phyloP scores from a whole-genome alignment of 2,329 filamentous ascomycete species.

The Alternaria hordeiaustralica region DNA sequence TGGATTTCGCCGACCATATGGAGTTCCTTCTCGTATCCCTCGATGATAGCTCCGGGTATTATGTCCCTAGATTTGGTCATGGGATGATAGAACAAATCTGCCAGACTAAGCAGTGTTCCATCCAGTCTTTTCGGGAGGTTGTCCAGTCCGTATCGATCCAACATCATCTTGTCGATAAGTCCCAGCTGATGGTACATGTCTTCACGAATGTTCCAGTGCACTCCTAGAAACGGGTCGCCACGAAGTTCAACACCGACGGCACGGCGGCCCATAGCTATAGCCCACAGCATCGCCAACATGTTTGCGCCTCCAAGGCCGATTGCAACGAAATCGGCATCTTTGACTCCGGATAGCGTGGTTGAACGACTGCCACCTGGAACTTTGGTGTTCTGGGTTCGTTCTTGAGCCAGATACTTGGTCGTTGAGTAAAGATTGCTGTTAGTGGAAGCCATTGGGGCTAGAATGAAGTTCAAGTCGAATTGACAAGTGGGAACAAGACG shows the following conservation, averaged over 20 bases:
- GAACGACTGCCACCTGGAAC: constrained; percentile 4
- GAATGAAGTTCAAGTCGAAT: background rate
- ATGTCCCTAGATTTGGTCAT: constrained; percentile 14
- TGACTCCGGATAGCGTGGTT: constrained; percentile 13
- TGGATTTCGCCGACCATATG: constrained; percentile 20
- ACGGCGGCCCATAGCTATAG: constrained; percentile 19
- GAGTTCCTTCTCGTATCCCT: constrained; percentile 16
- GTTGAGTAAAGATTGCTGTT: constrained; percentile 2
- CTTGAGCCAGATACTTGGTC: constrained; percentile 10
- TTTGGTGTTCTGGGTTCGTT: constrained; percentile 5
- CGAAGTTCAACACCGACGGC: constrained; percentile 23
- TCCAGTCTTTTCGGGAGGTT: constrained; percentile 17
- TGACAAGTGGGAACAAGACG: background rate
- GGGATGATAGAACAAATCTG: constrained; percentile 17
- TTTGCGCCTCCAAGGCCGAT: constrained; percentile 26
- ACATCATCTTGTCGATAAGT: constrained; percentile 26
- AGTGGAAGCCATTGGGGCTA: background rate
- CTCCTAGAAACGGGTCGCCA: constrained; percentile 23
- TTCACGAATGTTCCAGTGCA: constrained; percentile 28
- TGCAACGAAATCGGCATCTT: constrained; percentile 24
- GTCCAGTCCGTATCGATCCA: constrained; percentile 17
- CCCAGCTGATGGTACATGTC: constrained; percentile 26
- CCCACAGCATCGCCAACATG: constrained; percentile 27
- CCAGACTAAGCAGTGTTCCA: constrained; percentile 18
- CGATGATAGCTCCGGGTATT: constrained; percentile 21